Evolutionary conservation across 257 asterid species (phyloP).

Genomic region (Nicotiana obtusifolia): DNA sequence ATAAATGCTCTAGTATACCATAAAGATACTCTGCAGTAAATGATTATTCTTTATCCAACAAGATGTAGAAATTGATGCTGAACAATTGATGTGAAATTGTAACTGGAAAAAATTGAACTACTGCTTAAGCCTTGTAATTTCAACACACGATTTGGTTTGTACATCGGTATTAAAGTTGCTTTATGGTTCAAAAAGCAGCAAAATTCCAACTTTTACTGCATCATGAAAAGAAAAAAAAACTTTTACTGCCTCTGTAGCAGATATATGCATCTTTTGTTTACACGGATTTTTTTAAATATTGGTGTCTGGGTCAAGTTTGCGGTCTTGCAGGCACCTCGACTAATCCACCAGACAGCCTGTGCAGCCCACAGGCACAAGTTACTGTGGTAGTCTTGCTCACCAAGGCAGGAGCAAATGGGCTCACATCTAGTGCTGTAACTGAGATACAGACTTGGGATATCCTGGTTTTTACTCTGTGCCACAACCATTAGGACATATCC

Average conservation of each 20-base stretch:
- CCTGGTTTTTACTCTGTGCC: neutral
- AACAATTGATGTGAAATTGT: neutral
- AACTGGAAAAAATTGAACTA: neutral
- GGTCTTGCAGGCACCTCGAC: neutral
- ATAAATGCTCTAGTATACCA: neutral
- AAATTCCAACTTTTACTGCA: neutral
- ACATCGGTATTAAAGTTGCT: neutral
- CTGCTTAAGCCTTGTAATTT: neutral
- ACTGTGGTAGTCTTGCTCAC: neutral
- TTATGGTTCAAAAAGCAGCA: constrained; percentile 22
- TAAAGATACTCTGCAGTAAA: neutral
- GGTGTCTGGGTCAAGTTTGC: neutral
- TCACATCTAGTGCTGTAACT: neutral
- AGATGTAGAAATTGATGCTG: neutral
- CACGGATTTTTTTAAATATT: neutral
- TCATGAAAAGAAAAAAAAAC: neutral
- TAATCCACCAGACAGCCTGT: too few relatives aligned
- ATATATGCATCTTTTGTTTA: neutral
- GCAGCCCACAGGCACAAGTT: neutral
- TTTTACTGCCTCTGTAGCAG: neutral
- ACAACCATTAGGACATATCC: neutral
- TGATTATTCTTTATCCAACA: neutral
- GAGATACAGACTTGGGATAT: neutral
- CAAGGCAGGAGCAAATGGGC: neutral
- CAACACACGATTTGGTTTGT: neutral